phyloP scores from a whole-genome alignment of 2,329 filamentous ascomycete genomes.

The Scytalidium lignicola region DNA sequence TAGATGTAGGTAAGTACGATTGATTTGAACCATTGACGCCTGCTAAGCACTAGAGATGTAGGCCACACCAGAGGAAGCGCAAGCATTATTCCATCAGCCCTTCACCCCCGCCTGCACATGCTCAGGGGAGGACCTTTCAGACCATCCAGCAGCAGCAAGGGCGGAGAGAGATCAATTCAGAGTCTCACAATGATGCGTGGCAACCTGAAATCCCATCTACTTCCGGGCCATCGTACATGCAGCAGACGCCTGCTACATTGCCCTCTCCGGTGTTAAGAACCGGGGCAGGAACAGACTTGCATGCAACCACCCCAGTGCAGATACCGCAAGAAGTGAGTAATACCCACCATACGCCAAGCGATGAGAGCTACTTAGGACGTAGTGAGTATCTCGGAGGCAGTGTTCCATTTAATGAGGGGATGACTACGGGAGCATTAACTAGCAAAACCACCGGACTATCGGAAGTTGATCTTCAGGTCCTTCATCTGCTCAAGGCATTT shows the following conservation, averaged over 20 bases:
- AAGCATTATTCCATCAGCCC: constrained; percentile 4
- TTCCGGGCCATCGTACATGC: background rate
- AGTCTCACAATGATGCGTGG: constrained; percentile 1
- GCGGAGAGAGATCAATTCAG: background rate
- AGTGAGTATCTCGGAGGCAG: constrained; percentile 3
- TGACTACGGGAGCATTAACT: background rate
- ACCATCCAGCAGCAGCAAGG: background rate
- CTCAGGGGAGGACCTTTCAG: background rate
- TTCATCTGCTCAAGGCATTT: constrained; percentile 3
- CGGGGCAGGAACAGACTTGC: background rate
- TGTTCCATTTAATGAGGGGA: constrained; percentile 3
- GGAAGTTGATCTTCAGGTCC: constrained; percentile 1
- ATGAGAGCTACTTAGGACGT: constrained; percentile 2
- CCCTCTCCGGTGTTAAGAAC: background rate
- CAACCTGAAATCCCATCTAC: background rate
- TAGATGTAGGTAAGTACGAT: constrained; percentile 3
- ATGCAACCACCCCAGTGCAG: background rate
- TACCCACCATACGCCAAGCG: background rate
- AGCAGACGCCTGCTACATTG: constrained; percentile 2
- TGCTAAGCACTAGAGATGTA: background rate
- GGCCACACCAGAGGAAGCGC: constrained; percentile 3
- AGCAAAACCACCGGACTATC: background rate
- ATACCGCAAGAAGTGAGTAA: background rate
- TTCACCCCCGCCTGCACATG: background rate
- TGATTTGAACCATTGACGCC: background rate